Conservation (phyloP, 2,329 filamentous ascomycete species). For the Orbilia blumenaviensis region DNA sequence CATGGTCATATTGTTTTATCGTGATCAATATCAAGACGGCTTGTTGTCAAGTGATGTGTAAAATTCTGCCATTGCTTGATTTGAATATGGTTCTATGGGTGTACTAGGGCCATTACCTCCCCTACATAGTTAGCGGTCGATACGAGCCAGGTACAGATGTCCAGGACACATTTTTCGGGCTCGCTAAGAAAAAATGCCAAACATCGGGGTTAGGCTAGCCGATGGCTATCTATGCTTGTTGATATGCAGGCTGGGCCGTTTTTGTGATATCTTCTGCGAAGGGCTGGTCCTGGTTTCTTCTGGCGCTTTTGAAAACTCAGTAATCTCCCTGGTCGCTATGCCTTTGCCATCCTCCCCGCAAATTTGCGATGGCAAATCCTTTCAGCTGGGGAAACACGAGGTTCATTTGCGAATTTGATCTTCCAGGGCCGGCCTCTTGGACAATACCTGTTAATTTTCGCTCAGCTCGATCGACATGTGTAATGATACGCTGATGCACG, state of each 20-base stretch:
- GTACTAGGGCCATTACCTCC: background rate
- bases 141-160: background rate
- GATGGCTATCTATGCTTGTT: constrained; percentile 5
- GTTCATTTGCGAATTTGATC: background rate
- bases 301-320: background rate
- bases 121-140: background rate
- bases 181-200: constrained; percentile 25
- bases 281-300: background rate
- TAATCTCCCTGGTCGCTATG: background rate
- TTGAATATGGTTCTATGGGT: constrained; percentile 11
- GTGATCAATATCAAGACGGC: constrained; percentile 2
- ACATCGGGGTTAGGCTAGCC: constrained; percentile 19
- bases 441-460: too few relatives aligned
- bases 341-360: constrained; percentile 10
- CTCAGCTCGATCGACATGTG: background rate
- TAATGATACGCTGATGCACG: background rate
- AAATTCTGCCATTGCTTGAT: background rate
- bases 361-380: constrained; percentile 5
- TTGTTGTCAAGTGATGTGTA: constrained; percentile 7
- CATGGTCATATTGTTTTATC: constrained; percentile 27
- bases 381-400: constrained; percentile 4
- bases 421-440: background rate
- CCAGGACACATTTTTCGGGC: background rate
- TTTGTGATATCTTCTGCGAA: constrained; percentile 12
- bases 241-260: constrained; percentile 6